Evolutionary conservation across 148 eudicot genomes (phyloP), one percentile per base, ranked within the genome.

Genomic region (Nepenthes gracilis): DNA sequence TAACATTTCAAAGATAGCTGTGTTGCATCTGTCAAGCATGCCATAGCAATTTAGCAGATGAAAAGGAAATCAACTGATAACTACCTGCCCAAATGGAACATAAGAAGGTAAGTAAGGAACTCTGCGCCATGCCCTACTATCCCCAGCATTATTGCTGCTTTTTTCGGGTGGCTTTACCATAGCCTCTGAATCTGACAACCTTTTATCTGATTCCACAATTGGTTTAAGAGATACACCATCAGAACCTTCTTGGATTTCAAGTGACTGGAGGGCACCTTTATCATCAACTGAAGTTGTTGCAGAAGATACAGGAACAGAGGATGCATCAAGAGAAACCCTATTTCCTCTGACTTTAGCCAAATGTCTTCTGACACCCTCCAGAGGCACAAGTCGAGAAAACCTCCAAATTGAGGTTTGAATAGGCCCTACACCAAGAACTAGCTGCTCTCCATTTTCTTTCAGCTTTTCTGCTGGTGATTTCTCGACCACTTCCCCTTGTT

Each of bases 31-130:
- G 23, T 23, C 23, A 23, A 23, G 23, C 23, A 23, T 23, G 23
- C 23, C 23, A 23, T 23, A 23, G 23, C 23, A 23, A 23, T 23
- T 23, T 23, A 23, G 23, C 23, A 23, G 23, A 23, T 0, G 0
- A 23, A 23, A 23, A 23, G 23, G 23, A 23, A 23, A 23, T 23
- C 23, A 23, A 23, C 36, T 32, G 55, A 52, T 23, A 12, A 6
- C 32, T 84, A 93, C 99, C 94, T 93, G 89, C 38, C 99, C 99
- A 77, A 93, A 93, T 23, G 99, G 99, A 33, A 93, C 95, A 74
- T 93, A 93, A 35, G 89, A 89, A 58, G 99, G 99, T 66, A 93
- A 81, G 64, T 76, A 78, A 64, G 99, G 97, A 72, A 89, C 83
- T 57, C 84, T 68, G 37, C 75, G 87, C 99, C 99, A 93, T 53